Base-by-base conservation (phyloP, 2,329 filamentous ascomycete genomes). In the Pleomassaria siparia region DNA sequence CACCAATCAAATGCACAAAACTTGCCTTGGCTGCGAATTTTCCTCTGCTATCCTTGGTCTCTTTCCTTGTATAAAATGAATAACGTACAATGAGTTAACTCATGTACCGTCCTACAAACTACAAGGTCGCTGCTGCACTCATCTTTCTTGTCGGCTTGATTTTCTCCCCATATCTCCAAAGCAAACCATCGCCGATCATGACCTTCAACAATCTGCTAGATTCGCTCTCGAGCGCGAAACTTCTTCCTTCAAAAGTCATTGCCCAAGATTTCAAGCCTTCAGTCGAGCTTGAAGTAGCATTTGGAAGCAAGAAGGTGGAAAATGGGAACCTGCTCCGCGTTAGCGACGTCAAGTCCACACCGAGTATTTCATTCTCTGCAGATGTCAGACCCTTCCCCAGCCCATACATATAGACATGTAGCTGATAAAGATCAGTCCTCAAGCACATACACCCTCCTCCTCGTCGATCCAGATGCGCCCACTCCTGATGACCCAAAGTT, bases 401-500 rank as follows among this genome's bases (percentile, higher is more conserved):
- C 16, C 41, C 7, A 33, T n/a, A n/a, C n/a, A n/a, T n/a, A n/a
- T n/a, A 25, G 12, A 28, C 25, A 28, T 28, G 6, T 22, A 32
- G 15, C 8, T 20, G 32, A 20, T 33, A 18, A 25, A 7, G 7
- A 6, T 30, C 13, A 30, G 26, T 53, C 72, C 1, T 72, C 76
- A 54, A 69, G 67, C 32, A 36, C 32, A 1, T 81, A 78, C 61
- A 71, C 74, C 28, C 65, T 80, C 42, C 64, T 81, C 52, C 68
- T 82, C 32, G 69, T 80, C 18, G 80, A 81, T 46, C 78, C 79
- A 0, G 80, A 81, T 49, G 79, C 79, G 16, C 80, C 80, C 0
- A 81, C 78, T 0, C 80, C 79, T 0, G 76, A 78, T 28, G 76
- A 81, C 42, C 78, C 77, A 5, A 80, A 77, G 55, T 81, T 79